Conservation (phyloP, 1,139 yeast species). For the Debaryomycetaceae sp. region DNA sequence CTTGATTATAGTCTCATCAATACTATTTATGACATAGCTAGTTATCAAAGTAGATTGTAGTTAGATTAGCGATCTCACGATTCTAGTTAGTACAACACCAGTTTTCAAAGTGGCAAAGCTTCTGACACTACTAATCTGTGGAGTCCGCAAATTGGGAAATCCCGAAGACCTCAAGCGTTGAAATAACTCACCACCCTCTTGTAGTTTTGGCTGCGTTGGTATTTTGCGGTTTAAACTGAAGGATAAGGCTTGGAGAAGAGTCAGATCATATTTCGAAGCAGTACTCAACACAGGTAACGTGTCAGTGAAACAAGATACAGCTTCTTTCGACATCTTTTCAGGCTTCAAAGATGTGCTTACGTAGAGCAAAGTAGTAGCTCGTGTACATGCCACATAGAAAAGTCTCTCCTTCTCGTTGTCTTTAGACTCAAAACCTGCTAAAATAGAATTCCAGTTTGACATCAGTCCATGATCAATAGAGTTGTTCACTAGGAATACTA, state of each 20-base stretch:
- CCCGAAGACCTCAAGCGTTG: constrained; percentile 6
- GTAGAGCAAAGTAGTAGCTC: constrained; percentile 56
- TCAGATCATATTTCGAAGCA: constrained; percentile 1
- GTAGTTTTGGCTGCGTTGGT: constrained; percentile 7
- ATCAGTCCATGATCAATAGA: constrained; percentile 6
- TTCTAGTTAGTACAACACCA: neutral
- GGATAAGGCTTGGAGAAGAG: constrained; percentile 7
- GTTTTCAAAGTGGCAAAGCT: neutral
- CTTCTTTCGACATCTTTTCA: constrained; percentile 7
- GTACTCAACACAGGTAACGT: constrained; percentile 9
- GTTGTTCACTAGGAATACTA: constrained; percentile 51
- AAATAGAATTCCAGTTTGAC: constrained; percentile 17
- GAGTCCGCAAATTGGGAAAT: constrained; percentile 4
- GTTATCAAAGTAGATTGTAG: neutral
- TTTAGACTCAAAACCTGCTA: constrained; percentile 3
- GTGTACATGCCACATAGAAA: constrained; percentile 62
- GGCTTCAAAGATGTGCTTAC: constrained; percentile 11
- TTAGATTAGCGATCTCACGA: neutral
- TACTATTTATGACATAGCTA: too few species aligned
- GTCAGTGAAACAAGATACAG: constrained; percentile 11
- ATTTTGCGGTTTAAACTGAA: constrained; percentile 5
- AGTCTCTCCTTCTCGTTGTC: constrained; percentile 27
- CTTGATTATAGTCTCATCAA: too few species aligned
- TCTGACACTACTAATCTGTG: neutral
- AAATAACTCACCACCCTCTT: constrained; percentile 10